Evolutionary conservation across 116 monocot genomes (phyloP), one percentile per base, ranked within the genome.

Genomic region (Cymodocea nodosa): DNA sequence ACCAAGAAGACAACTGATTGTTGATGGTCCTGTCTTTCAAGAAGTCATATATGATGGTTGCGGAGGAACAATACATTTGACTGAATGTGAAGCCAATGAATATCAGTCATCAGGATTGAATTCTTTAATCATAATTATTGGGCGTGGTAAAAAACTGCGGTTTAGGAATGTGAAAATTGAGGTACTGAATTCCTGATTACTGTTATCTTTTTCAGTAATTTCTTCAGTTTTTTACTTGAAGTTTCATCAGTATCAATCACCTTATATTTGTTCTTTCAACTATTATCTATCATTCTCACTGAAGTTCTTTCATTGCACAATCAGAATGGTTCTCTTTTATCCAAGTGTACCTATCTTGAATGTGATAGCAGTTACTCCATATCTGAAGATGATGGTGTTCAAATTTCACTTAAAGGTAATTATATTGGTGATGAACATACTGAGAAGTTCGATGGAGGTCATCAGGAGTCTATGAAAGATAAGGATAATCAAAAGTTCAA

Each of bases 91-190:
- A 50, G 15, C 34, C 8, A 81, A 85, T 54, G 77, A 76, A 1
- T 73, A 75, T 35, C 51, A 68, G 63, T 30, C 68, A 63, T 74
- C 71, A 24, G 83, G 76, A 61, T 63, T 59, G 54, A 44, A 57
- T 13, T 35, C 71, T 39, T 66, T 88, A 63, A 83, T 97, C 61
- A 78, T 88, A 39, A 44, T 68, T 37, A 76, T 97, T 81, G 97
- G 97, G 14, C 70, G 78, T 74, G 97, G 97, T 64, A 91, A 97
- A 74, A 97, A 70, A 51, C 67, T 97, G 63, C 78, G 80, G 6
- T 97, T 97, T 75, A 87, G 73, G 70, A 97, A 97, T 85, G 91
- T 97, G 3, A 97, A 97, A 81, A 85, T 97, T 77, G 82, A 91
- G 97, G 97, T 97, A 78, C 13, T 17, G 51, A 23, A 16, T 20